A percentile compares a stretch with the other conserved stretches of the same genome.
phyloP scores from a whole-genome alignment of 768 basidiomycete genomes.

The Galerina sulciceps region DNA sequence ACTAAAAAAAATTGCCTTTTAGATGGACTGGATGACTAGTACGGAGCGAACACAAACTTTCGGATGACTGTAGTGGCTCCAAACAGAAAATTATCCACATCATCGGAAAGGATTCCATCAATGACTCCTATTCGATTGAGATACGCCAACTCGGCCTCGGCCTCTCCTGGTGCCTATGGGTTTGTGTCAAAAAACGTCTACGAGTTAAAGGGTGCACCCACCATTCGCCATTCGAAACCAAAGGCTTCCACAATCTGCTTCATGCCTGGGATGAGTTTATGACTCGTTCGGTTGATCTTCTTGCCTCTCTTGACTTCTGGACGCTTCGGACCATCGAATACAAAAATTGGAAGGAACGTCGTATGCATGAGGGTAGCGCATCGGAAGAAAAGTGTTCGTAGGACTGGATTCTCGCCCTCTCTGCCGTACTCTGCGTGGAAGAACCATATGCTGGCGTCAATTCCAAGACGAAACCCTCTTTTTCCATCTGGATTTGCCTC shows the following conservation, averaged over 20 bases:
- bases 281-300: constrained; percentile 60
- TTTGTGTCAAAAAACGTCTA: constrained; percentile 24
- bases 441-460: constrained; percentile 89
- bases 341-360: constrained; percentile 87
- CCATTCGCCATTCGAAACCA: constrained; percentile 79
- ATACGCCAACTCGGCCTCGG: constrained; percentile 91
- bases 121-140: constrained; percentile 82
- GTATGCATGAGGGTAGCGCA: constrained; percentile 77
- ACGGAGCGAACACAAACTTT: constrained; percentile 58
- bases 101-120: constrained; percentile 90
- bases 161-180: constrained; percentile 84
- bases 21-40: background rate
- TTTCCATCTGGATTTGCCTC: constrained; percentile 62
- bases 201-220: constrained; percentile 29
- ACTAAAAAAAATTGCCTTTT: constrained; percentile 36
- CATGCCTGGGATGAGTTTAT: constrained; percentile 76
- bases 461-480: constrained; percentile 82
- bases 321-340: constrained; percentile 89
- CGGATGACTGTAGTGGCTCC: constrained; percentile 84
- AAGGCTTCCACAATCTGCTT: constrained; percentile 79
- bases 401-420: constrained; percentile 87
- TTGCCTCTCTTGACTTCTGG: constrained; percentile 83
- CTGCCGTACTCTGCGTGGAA: constrained; percentile 76
- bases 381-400: constrained; percentile 84
- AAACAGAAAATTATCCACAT: constrained; percentile 92